Conservation (phyloP, 345 rosid genomes). For the Corchorus capsularis region DNA sequence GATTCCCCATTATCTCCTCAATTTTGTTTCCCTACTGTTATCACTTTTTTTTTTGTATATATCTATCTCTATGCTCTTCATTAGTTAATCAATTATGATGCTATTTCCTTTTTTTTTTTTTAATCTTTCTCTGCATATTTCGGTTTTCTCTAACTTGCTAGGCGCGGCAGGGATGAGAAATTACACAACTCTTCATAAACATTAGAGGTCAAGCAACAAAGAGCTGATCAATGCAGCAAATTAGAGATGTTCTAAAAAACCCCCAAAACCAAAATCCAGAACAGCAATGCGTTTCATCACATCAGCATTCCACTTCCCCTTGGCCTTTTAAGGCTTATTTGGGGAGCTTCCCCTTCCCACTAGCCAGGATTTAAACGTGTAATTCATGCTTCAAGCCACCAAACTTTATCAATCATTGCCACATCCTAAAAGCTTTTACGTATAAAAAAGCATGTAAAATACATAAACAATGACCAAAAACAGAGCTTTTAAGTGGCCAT, state of each 20-base stretch:
- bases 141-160: background rate
- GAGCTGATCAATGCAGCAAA: background rate
- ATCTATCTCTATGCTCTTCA: constrained; percentile 14
- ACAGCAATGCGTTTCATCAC: constrained; percentile 13
- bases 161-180: background rate
- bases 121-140: background rate
- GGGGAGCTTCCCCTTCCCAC: background rate
- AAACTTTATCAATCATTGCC: background rate
- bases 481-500: background rate
- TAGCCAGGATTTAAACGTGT: background rate
- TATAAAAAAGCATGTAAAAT: background rate
- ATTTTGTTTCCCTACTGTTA: background rate
- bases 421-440: background rate
- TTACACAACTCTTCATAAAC: background rate
- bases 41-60: constrained; percentile 15
- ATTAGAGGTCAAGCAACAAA: background rate
- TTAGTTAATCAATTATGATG: constrained; percentile 11
- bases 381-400: background rate
- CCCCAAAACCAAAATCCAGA: too few species aligned
- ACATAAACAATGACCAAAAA: background rate
- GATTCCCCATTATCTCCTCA: background rate
- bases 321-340: constrained; percentile 6
- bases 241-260: too few species aligned
- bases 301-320: constrained; percentile 23
- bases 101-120: background rate